Evolutionary conservation across 2,329 filamentous ascomycete species (phyloP).

Genomic region (Calonectria montana): DNA sequence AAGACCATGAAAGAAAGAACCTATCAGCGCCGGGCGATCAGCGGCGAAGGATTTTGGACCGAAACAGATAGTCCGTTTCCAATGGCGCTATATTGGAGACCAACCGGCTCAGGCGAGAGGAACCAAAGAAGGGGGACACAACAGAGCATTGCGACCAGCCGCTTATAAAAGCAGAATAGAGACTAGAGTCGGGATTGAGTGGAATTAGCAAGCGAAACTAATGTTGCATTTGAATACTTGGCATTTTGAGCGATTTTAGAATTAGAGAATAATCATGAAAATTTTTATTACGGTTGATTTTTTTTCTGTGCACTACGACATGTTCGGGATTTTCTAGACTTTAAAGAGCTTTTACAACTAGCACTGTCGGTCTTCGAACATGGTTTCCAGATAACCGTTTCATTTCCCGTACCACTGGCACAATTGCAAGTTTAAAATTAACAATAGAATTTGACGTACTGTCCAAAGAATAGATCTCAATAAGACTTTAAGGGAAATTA

Average conservation of each 20-base stretch:
- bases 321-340: too few species aligned
- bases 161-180: neutral
- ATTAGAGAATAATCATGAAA: too few species aligned
- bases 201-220: neutral
- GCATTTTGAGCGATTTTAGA: neutral
- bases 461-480: too few species aligned
- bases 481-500: too few species aligned
- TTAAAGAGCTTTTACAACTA: too few species aligned
- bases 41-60: constrained; percentile 37
- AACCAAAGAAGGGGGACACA: neutral
- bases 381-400: too few species aligned
- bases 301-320: too few species aligned
- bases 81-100: constrained; percentile 39
- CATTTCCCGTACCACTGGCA: too few species aligned
- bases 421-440: too few species aligned
- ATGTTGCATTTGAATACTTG: neutral
- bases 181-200: neutral
- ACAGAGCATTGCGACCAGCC: neutral
- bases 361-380: too few species aligned
- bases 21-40: constrained; percentile 35
- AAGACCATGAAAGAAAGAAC: constrained; percentile 21
- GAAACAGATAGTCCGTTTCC: constrained; percentile 35
- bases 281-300: too few species aligned
- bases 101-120: neutral
- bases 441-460: too few species aligned